Evolutionary conservation across 2,329 filamentous ascomycete genomes (phyloP), one percentile per base, ranked within the genome.

Genomic region (Phialophora expanda): DNA sequence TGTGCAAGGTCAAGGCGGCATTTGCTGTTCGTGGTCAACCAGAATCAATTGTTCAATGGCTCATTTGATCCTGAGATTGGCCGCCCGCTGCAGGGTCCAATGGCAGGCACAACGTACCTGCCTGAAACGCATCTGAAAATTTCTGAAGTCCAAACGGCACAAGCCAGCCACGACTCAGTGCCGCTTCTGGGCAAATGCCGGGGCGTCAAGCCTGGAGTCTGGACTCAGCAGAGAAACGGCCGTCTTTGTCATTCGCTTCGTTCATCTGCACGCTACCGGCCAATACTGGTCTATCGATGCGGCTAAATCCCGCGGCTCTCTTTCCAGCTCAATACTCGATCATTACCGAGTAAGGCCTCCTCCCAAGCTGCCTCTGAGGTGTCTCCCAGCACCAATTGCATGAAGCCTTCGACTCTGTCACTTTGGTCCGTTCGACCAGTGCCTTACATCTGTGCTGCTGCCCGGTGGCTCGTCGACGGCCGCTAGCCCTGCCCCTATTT

Each of bases 91-190:
- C 38, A 44, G 38, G 38, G n/a, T 20, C 38, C 38, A 44, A 44
- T 44, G 38, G 38, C 5, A 20, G 17, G 38, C 38, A 44, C 38
- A 44, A 44, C 7, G 38, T 44, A 44, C 38, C 38, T 44, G 38
- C 17, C 38, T 44, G 38, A 44, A 44, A 44, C 38, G 38, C 38
- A 44, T 44, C 17, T 44, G 38, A 44, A 44, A 44, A 44, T 44
- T 44, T 44, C 38, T n/a, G 14, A 44, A 44, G 38, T 44, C 38
- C 38, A 44, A 44, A 44, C 38, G 38, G n/a, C 38, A 44, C 38
- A 44, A 8, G 38, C 38, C 17, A 44, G 38, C 38, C 38, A n/a
- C 38, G 17, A 8, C 17, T n/a, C 8, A n/a, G 32, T 9, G 32
- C 11, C 2, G 32, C 11, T 34, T 34, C 32, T 34, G 32, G 32